A percentile compares a stretch with the other conserved stretches of the same genome.
Evolutionary conservation across 2,329 filamentous ascomycete species (phyloP).

Genomic region (Ophiobolus disseminans): DNA sequence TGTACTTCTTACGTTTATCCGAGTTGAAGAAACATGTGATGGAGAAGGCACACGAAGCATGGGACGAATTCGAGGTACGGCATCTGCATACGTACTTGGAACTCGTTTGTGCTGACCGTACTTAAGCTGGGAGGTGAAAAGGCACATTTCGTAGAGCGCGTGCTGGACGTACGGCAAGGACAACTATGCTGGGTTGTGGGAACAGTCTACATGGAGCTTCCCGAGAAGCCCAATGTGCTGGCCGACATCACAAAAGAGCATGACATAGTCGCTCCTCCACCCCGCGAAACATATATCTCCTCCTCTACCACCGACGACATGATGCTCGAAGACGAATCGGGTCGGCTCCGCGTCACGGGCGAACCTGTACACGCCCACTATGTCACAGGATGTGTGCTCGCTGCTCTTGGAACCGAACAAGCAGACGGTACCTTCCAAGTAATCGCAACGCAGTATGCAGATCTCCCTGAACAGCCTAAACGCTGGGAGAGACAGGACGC

Average conservation of each 20-base stretch:
- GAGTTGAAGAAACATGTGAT: conserved; percentile 87
- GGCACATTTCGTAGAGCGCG: conserved; percentile 79
- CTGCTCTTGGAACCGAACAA: conserved; percentile 95
- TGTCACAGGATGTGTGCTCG: conserved; percentile 91
- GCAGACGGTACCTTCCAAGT: conserved; percentile 90
- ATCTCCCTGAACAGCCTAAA: conserved; percentile 80
- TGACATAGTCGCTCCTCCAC: conserved; percentile 84
- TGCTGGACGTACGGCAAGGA: conserved; percentile 93
- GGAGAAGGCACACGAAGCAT: conserved; percentile 73
- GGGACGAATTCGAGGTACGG: conserved; percentile 72
- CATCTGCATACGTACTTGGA: conserved; percentile 11
- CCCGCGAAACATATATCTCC: conserved; percentile 77
- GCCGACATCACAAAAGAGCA: conserved; percentile 96
- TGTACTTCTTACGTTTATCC: conserved; percentile 92
- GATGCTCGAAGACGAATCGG: conserved; percentile 96
- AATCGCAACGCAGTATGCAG: conserved; percentile 86
- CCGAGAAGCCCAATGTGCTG: conserved; percentile 91
- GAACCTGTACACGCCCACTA: conserved; percentile 71
- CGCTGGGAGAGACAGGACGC: conserved; percentile 75
- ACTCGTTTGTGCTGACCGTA: too few species aligned
- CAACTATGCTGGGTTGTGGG: conserved; percentile 94
- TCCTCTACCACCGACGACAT: conserved; percentile 69
- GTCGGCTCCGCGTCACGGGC: conserved; percentile 81
- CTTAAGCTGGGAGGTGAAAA: conserved; percentile 75
- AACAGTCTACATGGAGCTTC: conserved; percentile 97